phyloP scores from a whole-genome alignment of 73 alveolate genomes.

The Uronychia binucleata region DNA sequence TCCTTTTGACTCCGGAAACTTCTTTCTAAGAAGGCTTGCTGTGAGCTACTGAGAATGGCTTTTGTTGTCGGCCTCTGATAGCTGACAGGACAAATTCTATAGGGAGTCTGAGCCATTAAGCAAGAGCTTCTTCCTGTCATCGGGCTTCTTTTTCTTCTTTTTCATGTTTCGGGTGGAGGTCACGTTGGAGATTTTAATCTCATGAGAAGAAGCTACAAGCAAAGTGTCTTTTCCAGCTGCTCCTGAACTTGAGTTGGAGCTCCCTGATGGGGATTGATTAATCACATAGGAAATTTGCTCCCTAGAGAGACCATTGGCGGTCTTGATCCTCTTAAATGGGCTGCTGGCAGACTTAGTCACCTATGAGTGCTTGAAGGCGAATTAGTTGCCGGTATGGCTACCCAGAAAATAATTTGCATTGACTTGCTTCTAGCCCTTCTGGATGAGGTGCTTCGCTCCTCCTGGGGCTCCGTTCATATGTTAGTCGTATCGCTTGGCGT shows the following conservation, averaged over 20 bases:
- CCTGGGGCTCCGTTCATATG: too few species aligned
- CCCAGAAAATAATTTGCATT: too few species aligned
- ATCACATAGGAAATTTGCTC: neutral
- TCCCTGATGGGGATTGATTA: neutral
- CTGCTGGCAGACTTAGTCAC: neutral
- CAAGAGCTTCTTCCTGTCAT: neutral
- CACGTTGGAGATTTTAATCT: neutral
- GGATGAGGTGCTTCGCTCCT: too few species aligned
- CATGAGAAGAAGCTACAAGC: neutral
- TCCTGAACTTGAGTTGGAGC: neutral
- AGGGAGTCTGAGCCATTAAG: neutral
- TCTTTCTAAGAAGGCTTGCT: neutral
- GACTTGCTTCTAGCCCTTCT: too few species aligned
- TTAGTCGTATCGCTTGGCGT: too few species aligned
- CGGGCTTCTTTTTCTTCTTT: neutral
- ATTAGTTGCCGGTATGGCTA: too few species aligned
- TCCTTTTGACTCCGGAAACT: neutral
- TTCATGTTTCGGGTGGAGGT: neutral
- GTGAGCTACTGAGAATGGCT: neutral
- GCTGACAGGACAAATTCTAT: neutral
- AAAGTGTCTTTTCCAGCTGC: neutral
- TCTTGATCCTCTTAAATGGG: neutral
- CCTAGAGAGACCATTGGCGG: neutral
- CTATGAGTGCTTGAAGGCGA: too few species aligned
- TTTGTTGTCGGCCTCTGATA: neutral